Conservation (phyloP, 352 stramenopile species). For the Pythium monospermum region DNA sequence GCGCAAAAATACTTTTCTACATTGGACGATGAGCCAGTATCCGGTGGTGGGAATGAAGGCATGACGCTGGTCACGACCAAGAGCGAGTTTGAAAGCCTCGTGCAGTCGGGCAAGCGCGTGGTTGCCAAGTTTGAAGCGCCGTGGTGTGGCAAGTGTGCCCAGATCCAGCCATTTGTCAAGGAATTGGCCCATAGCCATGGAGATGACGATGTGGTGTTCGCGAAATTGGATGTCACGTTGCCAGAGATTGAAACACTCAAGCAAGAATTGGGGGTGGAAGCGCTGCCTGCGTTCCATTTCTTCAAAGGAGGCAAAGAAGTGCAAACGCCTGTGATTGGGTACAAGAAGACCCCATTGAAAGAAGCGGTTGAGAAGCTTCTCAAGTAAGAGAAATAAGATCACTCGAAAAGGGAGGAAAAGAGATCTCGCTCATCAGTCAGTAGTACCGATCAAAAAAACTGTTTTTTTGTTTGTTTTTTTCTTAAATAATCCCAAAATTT, state of each 20-base stretch:
- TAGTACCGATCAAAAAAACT: too few relatives aligned
- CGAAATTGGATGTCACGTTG: constrained; percentile 70
- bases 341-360: constrained; percentile 84
- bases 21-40: constrained; percentile 41
- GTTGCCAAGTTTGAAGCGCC: constrained; percentile 83
- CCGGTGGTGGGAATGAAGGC: constrained; percentile 25
- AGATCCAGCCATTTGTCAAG: constrained; percentile 76
- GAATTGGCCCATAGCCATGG: constrained; percentile 60
- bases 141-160: constrained; percentile 83
- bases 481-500: too few relatives aligned
- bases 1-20: constrained; percentile 82
- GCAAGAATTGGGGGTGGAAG: constrained; percentile 62
- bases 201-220: constrained; percentile 76
- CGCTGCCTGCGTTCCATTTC: constrained; percentile 82
- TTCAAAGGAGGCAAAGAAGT: constrained; percentile 82
- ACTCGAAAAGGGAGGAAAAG: too few relatives aligned
- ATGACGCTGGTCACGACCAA: constrained; percentile 59
- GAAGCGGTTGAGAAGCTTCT: constrained; percentile 53
- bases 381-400: constrained; percentile 15
- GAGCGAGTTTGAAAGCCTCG: constrained; percentile 49
- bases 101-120: constrained; percentile 64
- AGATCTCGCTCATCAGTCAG: too few relatives aligned
- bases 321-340: constrained; percentile 61
- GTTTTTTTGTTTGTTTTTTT: too few relatives aligned
- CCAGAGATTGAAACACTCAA: constrained; percentile 71